Evolutionary conservation across 257 asterid species (phyloP).

Genomic region (Solanum rostratum): DNA sequence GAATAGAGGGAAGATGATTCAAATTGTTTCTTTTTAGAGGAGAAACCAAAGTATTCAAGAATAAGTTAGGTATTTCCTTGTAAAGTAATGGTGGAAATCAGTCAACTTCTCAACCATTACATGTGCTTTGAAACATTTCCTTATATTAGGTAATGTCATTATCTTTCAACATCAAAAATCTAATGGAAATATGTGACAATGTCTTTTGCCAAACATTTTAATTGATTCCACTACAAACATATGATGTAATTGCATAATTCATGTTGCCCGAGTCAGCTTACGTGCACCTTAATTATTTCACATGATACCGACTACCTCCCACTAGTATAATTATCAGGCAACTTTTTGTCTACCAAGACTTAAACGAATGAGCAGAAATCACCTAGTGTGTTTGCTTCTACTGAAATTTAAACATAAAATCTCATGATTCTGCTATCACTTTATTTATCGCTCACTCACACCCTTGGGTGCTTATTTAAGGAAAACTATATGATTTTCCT

Average conservation of each 20-base stretch:
- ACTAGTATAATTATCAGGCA: neutral
- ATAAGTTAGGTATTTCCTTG: neutral
- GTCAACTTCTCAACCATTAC: neutral
- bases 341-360: neutral
- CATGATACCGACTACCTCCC: rapidly evolving
- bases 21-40: neutral
- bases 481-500: neutral
- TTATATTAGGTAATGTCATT: neutral
- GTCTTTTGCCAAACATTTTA: neutral
- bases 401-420: neutral
- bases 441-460: neutral
- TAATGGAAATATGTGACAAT: neutral
- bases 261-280: neutral
- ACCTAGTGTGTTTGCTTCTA: neutral
- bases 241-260: neutral
- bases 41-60: neutral
- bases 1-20: neutral
- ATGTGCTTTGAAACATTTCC: neutral
- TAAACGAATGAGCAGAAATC: neutral
- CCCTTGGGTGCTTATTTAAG: neutral
- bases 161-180: neutral
- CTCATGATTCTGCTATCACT: neutral
- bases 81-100: neutral
- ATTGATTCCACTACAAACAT: neutral
- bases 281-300: neutral